Evolutionary conservation across 495 filamentous ascomycete genomes (phyloP).

Genomic region (Parmelia sp.): DNA sequence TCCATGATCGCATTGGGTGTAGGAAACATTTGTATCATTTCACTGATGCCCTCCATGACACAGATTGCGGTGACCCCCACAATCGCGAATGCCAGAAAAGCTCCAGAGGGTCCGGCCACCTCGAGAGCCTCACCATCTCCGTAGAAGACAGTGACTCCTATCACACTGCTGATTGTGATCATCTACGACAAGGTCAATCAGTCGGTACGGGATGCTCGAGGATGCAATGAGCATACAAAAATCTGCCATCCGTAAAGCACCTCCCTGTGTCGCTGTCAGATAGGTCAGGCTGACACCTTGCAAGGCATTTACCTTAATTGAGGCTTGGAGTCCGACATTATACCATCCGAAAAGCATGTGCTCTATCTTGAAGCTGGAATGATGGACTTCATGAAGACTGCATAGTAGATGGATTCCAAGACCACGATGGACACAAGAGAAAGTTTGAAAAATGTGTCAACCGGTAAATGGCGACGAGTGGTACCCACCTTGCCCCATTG

Average conservation of each 20-base stretch:
- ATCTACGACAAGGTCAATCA: constrained; percentile 23
- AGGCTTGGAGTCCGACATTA: not conserved
- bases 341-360: not conserved
- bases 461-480: not conserved
- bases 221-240: constrained; percentile 8
- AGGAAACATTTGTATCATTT: constrained; percentile 32
- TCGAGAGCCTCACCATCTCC: constrained; percentile 28
- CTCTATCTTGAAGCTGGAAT: not conserved
- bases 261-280: constrained; percentile 8
- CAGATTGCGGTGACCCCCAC: constrained; percentile 30
- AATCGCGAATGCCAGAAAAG: constrained; percentile 28
- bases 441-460: not conserved
- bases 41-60: constrained; percentile 34
- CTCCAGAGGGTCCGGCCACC: constrained; percentile 32
- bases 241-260: constrained; percentile 16
- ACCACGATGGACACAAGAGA: not conserved
- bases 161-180: constrained; percentile 31
- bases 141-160: constrained; percentile 32
- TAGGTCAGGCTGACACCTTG: not conserved
- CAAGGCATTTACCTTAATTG: not conserved
- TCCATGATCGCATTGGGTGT: constrained; percentile 34
- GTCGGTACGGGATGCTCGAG: not conserved
- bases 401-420: not conserved
- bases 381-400: not conserved
- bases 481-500: not conserved